Percentiles rank a stretch among this genome's conserved stretches.
These are phyloP conservation scores for Claviceps sp. DNA, from an alignment of 2,329 filamentous ascomycete genomes.

Conservation along the genomic window DNA sequence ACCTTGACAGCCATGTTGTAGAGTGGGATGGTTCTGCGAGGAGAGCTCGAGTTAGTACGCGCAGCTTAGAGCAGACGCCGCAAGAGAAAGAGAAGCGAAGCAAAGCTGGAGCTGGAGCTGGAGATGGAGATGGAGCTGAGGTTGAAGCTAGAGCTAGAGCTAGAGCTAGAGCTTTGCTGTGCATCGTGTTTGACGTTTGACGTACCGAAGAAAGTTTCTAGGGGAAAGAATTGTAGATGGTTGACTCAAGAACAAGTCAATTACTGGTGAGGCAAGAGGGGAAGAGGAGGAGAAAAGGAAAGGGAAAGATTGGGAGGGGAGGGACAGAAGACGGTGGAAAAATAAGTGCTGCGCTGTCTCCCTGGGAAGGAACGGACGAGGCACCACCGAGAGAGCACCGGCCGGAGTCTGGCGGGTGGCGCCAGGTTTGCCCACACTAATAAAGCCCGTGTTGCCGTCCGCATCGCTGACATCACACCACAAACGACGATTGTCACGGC, in stretches of 20 bases:
- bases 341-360: slow-evolving; percentile 1
- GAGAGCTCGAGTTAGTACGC: slow-evolving; percentile 2
- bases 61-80: neutral
- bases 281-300: neutral
- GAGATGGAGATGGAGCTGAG: neutral
- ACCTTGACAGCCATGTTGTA: slow-evolving; percentile 50
- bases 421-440: neutral
- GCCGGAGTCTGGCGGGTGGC: neutral
- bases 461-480: neutral
- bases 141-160: neutral
- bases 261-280: neutral
- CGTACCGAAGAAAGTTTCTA: slow-evolving; percentile 1
- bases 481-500: neutral
- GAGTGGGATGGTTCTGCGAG: slow-evolving; percentile 5
- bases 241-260: neutral
- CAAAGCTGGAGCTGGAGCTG: neutral
- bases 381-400: neutral
- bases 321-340: slow-evolving; percentile 3
- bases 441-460: neutral
- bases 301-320: neutral
- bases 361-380: neutral
- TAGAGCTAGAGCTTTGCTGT: neutral
- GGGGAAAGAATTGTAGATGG: slow-evolving; percentile 2
- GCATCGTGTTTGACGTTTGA: neutral
- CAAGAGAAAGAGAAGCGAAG: neutral